Evolutionary conservation across 495 filamentous ascomycete species (phyloP).

Genomic region (Aspergillus cavernicola): DNA sequence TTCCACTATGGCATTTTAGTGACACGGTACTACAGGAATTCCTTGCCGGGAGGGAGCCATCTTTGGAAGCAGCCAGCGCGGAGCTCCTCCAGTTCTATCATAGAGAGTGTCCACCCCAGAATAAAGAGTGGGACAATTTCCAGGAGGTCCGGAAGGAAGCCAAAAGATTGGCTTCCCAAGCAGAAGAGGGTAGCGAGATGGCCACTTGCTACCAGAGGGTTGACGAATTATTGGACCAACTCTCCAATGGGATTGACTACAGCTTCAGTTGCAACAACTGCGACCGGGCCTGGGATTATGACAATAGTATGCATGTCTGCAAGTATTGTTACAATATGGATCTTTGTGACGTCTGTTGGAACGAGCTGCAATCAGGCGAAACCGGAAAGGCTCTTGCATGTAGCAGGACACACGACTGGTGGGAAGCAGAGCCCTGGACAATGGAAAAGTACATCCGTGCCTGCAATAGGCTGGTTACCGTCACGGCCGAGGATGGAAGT

Average conservation of each 20-base stretch:
- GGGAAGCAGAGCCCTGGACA: background rate
- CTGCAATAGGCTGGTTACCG: background rate
- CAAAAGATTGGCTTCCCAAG: background rate
- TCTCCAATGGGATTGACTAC: background rate
- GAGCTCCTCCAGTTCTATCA: background rate
- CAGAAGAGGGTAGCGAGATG: background rate
- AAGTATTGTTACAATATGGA: constrained; percentile 17
- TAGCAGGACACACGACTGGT: constrained; percentile 12
- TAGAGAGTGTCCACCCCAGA: background rate
- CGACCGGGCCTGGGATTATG: constrained; percentile 12
- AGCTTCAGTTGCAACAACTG: constrained; percentile 3
- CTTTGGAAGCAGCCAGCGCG: background rate
- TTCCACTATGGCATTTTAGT: constrained; percentile 1
- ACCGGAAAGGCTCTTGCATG: background rate
- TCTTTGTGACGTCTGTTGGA: constrained; percentile 19
- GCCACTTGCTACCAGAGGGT: background rate
- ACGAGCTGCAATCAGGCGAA: constrained; percentile 2
- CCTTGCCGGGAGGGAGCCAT: background rate
- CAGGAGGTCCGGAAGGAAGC: background rate
- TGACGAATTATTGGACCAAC: background rate
- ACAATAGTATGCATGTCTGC: constrained; percentile 15
- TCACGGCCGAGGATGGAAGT: background rate
- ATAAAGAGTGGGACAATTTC: background rate
- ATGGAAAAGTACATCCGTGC: constrained; percentile 1
- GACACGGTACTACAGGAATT: background rate